A percentile compares a stretch with the other conserved stretches of the same genome.
phyloP scores from a whole-genome alignment of 2,329 filamentous ascomycete genomes.

The Geosmithia flava region DNA sequence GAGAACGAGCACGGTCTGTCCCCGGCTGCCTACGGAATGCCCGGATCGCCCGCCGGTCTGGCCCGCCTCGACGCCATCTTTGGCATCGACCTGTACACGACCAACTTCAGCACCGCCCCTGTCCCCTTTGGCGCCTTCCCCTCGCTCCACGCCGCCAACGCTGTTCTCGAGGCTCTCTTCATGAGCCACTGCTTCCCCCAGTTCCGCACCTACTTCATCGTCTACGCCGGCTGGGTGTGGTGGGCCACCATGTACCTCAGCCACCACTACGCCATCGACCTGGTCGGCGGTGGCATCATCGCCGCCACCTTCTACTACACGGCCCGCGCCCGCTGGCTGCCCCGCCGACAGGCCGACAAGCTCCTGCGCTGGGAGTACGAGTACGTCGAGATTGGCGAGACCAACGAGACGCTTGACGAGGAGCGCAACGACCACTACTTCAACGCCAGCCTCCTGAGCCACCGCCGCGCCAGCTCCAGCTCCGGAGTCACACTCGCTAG shows the following conservation, averaged over 20 bases:
- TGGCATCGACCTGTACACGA: constrained; percentile 85
- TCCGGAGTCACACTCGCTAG: constrained; percentile 89
- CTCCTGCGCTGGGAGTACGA: constrained; percentile 90
- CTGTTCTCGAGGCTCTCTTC: constrained; percentile 81
- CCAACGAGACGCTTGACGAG: constrained; percentile 27
- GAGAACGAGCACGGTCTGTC: constrained; percentile 86
- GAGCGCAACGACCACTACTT: constrained; percentile 33
- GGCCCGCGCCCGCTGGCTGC: constrained; percentile 67
- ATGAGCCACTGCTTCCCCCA: constrained; percentile 87
- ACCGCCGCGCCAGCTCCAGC: constrained; percentile 40
- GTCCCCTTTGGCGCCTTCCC: constrained; percentile 94
- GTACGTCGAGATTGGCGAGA: constrained; percentile 74
- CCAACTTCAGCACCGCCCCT: constrained; percentile 79
- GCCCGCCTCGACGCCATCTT: constrained; percentile 83
- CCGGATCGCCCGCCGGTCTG: constrained; percentile 78
- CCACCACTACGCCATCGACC: constrained; percentile 91
- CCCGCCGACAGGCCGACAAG: constrained; percentile 74
- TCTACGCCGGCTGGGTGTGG: constrained; percentile 88
- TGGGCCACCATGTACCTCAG: constrained; percentile 98
- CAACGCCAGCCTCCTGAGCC: constrained; percentile 31
- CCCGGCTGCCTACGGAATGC: constrained; percentile 85
- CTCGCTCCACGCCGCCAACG: constrained; percentile 80
- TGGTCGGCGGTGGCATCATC: constrained; percentile 73
- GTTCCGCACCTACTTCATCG: constrained; percentile 65
- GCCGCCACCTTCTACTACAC: constrained; percentile 74